A percentile compares a stretch with the other conserved stretches of the same genome.
These are phyloP conservation scores for Colletotrichum sp. DNA, from an alignment of 2,329 filamentous ascomycete genomes.

Conservation along the genomic window DNA sequence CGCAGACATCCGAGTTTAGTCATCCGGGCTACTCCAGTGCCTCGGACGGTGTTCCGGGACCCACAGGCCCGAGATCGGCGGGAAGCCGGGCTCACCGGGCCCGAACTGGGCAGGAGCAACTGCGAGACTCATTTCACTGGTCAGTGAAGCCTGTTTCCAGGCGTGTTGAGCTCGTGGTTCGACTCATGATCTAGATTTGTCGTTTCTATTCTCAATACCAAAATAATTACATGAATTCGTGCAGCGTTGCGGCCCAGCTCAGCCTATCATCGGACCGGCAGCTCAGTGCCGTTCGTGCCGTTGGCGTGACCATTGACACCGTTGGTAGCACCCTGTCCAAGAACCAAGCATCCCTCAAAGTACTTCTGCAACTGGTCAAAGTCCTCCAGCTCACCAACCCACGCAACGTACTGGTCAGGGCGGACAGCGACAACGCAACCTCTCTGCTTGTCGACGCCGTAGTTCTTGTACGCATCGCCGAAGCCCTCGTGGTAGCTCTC, in stretches of 20 bases:
- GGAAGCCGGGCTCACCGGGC: background rate
- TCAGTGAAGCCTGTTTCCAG: background rate
- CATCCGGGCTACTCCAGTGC: background rate
- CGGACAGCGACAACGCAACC: conserved; percentile 66
- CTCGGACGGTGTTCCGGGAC: background rate
- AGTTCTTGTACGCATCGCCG: conserved; percentile 57
- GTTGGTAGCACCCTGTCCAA: background rate
- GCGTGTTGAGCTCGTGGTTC: background rate
- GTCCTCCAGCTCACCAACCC: conserved; percentile 41
- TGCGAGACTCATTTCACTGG: background rate
- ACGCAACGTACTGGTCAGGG: conserved; percentile 71
- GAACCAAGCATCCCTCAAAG: conserved; percentile 32
- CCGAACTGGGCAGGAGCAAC: background rate
- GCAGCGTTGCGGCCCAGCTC: background rate
- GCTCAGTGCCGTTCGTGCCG: background rate
- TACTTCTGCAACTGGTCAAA: conserved; percentile 37
- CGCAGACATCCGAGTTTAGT: background rate
- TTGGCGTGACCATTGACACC: background rate
- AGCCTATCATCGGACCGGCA: background rate
- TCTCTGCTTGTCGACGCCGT: conserved; percentile 58
- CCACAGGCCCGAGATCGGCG: background rate
- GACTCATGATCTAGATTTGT: background rate
- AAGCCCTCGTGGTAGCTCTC: conserved; percentile 57
- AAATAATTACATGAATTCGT: background rate
- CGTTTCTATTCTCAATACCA: background rate